phyloP scores from a whole-genome alignment of 2,329 filamentous ascomycete genomes.

The Alternaria novae-zelandiae region DNA sequence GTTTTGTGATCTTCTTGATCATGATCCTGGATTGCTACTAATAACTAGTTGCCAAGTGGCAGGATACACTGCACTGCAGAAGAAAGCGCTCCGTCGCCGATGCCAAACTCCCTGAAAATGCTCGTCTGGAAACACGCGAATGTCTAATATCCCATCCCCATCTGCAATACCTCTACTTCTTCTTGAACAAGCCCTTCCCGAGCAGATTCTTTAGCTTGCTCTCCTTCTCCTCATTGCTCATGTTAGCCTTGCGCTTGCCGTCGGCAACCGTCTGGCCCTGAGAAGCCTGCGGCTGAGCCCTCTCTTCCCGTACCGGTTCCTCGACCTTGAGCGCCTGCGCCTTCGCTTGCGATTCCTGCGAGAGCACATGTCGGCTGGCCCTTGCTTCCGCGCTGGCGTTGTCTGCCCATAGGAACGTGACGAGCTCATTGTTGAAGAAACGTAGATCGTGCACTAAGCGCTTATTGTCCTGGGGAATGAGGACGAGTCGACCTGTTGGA shows the following conservation, averaged over 20 bases:
- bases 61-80: neutral
- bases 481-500: conserved; percentile 55
- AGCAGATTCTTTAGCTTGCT: conserved; percentile 50
- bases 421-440: conserved; percentile 72
- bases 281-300: conserved; percentile 6
- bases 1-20: neutral
- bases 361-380: conserved; percentile 63
- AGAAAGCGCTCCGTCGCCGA: neutral
- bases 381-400: conserved; percentile 63
- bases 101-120: conserved; percentile 5
- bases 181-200: conserved; percentile 45
- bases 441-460: conserved; percentile 75
- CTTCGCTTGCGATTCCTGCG: conserved; percentile 62
- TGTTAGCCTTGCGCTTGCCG: conserved; percentile 40
- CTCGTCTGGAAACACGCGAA: neutral
- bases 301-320: conserved; percentile 48
- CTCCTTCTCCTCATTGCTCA: conserved; percentile 47
- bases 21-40: neutral
- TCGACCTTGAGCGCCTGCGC: conserved; percentile 73
- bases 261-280: conserved; percentile 30
- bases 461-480: conserved; percentile 54
- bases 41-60: neutral
- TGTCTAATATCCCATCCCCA: neutral
- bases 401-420: conserved; percentile 79
- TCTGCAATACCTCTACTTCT: conserved; percentile 18